These are phyloP conservation scores for Rosa lucieae DNA, from an alignment of 306 rosid genomes.

Conservation along the genomic window DNA sequence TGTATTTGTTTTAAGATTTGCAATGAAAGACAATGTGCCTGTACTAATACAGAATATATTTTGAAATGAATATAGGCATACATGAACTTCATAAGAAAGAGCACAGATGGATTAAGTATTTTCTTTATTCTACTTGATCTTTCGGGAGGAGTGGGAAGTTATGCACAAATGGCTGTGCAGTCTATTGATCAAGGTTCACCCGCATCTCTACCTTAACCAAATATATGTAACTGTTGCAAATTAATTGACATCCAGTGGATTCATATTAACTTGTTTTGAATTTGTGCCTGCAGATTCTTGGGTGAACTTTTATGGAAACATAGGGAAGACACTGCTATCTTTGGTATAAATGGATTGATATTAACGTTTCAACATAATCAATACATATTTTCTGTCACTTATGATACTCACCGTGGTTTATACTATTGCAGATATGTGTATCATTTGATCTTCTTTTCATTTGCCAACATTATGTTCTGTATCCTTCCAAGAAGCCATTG, in stretches of 20 bases:
- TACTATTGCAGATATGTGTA: conserved; percentile 56
- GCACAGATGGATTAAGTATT: conserved; percentile 89
- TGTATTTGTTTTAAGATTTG: neutral
- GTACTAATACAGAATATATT: neutral
- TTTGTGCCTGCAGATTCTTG: conserved; percentile 59
- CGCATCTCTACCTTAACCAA: conserved; percentile 13
- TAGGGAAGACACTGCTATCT: conserved; percentile 68
- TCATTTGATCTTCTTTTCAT: conserved; percentile 76
- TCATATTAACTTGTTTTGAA: conserved; percentile 5
- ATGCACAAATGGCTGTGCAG: conserved; percentile 70
- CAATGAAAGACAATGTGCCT: neutral
- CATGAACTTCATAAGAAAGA: conserved; percentile 77
- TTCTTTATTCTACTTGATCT: conserved; percentile 66
- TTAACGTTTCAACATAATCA: neutral
- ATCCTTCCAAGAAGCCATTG: conserved; percentile 36
- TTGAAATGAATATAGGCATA: conserved; percentile 44
- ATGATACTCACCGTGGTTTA: neutral
- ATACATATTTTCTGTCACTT: neutral
- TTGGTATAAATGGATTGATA: conserved; percentile 44
- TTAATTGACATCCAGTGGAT: neutral
- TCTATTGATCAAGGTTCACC: conserved; percentile 83
- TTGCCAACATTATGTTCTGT: conserved; percentile 68
- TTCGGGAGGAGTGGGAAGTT: conserved; percentile 64
- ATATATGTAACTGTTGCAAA: neutral
- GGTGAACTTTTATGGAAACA: conserved; percentile 80